Evolutionary conservation across 108 stramenopile species (phyloP).

Genomic region (Cyclostephanos invisitatus): DNA sequence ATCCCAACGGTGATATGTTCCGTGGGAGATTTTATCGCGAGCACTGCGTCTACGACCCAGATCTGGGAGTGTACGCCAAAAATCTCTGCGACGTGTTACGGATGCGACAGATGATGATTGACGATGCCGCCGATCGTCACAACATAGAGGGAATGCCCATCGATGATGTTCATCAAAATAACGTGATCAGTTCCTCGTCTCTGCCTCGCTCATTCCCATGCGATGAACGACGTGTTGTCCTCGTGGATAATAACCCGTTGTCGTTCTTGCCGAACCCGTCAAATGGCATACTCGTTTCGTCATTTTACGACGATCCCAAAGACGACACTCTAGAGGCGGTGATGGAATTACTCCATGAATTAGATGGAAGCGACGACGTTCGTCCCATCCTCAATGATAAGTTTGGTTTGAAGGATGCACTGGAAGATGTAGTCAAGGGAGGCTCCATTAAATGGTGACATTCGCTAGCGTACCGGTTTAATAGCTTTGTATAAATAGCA

Average conservation of each 20-base stretch:
- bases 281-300: constrained; percentile 98
- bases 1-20: constrained; percentile 86
- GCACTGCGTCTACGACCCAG: constrained; percentile 76
- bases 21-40: constrained; percentile 87
- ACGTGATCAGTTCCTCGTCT: not conserved
- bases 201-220: constrained; percentile 16
- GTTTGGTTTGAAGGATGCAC: constrained; percentile 84
- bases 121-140: not conserved
- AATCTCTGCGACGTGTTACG: constrained; percentile 73
- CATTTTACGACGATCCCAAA: constrained; percentile 94
- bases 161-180: not conserved
- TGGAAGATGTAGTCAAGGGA: constrained; percentile 41
- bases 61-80: constrained; percentile 85
- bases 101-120: constrained; percentile 37
- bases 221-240: constrained; percentile 77
- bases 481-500: not conserved
- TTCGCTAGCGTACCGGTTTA: not conserved
- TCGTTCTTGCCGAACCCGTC: constrained; percentile 90
- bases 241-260: constrained; percentile 98
- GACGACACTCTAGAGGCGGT: constrained; percentile 93
- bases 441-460: not conserved
- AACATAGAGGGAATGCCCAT: not conserved
- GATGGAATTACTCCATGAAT: constrained; percentile 85
- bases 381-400: constrained; percentile 80
- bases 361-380: constrained; percentile 89